Evolutionary conservation across 2,329 filamentous ascomycete species (phyloP).

Genomic region (Lasiodiplodia sp.): DNA sequence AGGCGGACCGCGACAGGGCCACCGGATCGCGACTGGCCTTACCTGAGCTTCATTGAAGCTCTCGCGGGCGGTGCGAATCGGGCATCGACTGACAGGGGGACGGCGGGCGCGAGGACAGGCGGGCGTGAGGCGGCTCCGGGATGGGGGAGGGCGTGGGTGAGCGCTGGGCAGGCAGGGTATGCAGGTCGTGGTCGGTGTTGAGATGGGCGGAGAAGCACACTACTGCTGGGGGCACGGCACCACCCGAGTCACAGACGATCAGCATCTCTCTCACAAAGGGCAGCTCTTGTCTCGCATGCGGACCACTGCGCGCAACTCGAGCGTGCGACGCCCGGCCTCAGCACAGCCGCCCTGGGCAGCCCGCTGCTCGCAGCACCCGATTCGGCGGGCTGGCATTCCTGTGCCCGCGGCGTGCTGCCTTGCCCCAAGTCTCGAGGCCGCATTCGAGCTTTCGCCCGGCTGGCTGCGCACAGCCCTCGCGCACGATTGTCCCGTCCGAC

Average conservation of each 20-base stretch:
- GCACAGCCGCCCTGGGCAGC: slow-evolving; percentile 5
- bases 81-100: slow-evolving; percentile 23
- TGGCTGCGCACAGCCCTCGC: slow-evolving; percentile 24
- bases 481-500: slow-evolving; percentile 25
- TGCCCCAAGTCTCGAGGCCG: slow-evolving; percentile 7
- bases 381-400: slow-evolving; percentile 22
- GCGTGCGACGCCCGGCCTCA: slow-evolving; percentile 17
- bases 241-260: slow-evolving; percentile 27
- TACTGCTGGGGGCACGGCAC: slow-evolving; percentile 26
- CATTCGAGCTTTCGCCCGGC: slow-evolving; percentile 19
- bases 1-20: slow-evolving; percentile 30
- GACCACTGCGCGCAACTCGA: slow-evolving; percentile 20
- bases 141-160: slow-evolving; percentile 21
- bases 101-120: slow-evolving; percentile 25
- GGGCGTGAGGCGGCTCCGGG: slow-evolving; percentile 16
- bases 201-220: slow-evolving; percentile 28
- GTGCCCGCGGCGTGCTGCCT: slow-evolving; percentile 10
- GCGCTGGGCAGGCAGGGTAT: slow-evolving; percentile 22
- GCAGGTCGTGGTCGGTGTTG: slow-evolving; percentile 29
- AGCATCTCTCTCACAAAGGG: slow-evolving; percentile 29
- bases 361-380: slow-evolving; percentile 9
- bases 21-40: slow-evolving; percentile 29
- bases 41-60: slow-evolving; percentile 31
- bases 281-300: slow-evolving; percentile 28
- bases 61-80: slow-evolving; percentile 23